These are phyloP conservation scores for Pseudogymnoascus sp. DNA, from an alignment of 2,329 filamentous ascomycete genomes.

Conservation along the genomic window DNA sequence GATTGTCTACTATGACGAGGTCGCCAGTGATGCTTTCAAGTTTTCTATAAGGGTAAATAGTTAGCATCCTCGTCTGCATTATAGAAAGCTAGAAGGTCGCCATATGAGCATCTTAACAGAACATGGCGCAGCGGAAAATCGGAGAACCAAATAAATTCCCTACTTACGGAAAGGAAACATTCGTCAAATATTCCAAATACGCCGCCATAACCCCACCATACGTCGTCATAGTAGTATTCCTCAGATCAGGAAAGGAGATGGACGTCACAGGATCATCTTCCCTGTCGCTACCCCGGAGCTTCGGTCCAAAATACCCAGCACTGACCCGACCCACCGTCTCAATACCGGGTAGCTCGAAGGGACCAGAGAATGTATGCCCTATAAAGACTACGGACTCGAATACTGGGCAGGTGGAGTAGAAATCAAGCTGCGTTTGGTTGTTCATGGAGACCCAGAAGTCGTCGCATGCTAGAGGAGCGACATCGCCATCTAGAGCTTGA, in stretches of 20 bases:
- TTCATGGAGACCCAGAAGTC: neutral
- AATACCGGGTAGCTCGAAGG: conserved; percentile 10
- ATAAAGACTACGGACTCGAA: conserved; percentile 2
- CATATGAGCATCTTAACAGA: no score
- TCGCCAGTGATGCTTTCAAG: neutral
- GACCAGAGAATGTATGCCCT: conserved; percentile 8
- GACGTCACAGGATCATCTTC: conserved; percentile 10
- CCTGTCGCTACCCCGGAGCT: neutral
- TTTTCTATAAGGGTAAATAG: neutral
- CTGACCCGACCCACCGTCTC: neutral
- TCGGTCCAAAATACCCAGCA: neutral
- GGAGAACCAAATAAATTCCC: neutral
- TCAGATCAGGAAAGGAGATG: conserved; percentile 11
- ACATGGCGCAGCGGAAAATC: neutral
- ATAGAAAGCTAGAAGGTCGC: neutral
- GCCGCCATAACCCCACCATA: conserved; percentile 6
- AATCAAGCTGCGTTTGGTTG: conserved; percentile 8
- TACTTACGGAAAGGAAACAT: conserved; percentile 11
- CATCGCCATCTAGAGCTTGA: neutral
- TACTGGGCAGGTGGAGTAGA: conserved; percentile 10
- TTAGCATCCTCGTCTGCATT: neutral
- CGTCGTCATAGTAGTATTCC: conserved; percentile 1
- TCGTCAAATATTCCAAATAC: conserved; percentile 12
- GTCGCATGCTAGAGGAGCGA: neutral
- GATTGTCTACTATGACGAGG: neutral